Conservation (phyloP, 148 eudicot species). For the Diospyros kaki region DNA sequence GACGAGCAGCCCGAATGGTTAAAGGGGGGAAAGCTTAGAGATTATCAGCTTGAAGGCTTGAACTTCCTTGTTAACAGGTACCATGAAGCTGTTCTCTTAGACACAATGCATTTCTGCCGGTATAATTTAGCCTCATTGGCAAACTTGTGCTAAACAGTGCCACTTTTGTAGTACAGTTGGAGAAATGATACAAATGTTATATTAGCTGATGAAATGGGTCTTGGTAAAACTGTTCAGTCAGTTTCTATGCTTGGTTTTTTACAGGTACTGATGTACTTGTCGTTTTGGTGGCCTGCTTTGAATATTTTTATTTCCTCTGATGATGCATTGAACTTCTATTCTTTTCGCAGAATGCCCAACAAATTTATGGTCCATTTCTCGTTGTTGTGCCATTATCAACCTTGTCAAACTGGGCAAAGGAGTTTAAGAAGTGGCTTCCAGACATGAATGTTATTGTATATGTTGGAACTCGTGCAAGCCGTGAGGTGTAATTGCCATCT, state of each 20-base stretch:
- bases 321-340: conserved; percentile 14
- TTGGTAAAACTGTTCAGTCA: conserved; percentile 98
- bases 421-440: conserved; percentile 98
- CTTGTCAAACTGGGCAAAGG: conserved; percentile 98
- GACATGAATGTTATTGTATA: conserved; percentile 82
- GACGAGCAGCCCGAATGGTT: conserved; percentile 99
- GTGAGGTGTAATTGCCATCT: conserved; percentile 59
- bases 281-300: neutral
- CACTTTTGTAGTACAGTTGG: conserved; percentile 61
- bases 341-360: conserved; percentile 78
- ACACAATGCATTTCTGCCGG: neutral
- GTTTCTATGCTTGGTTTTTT: conserved; percentile 99
- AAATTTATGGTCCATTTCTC: conserved; percentile 93
- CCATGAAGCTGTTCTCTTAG: neutral
- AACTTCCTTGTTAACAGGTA: conserved; percentile 98
- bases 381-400: conserved; percentile 98
- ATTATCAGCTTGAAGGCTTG: conserved; percentile 97
- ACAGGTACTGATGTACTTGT: conserved; percentile 55
- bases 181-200: conserved; percentile 99
- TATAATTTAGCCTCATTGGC: conserved; percentile 5
- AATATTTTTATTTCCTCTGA: neutral
- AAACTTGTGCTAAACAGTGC: conserved; percentile 9
- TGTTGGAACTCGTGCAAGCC: conserved; percentile 97
- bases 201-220: conserved; percentile 99
- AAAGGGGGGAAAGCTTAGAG: conserved; percentile 92